Conservation (phyloP, 208 protist genomes). For the Tetramitus jugosus region DNA sequence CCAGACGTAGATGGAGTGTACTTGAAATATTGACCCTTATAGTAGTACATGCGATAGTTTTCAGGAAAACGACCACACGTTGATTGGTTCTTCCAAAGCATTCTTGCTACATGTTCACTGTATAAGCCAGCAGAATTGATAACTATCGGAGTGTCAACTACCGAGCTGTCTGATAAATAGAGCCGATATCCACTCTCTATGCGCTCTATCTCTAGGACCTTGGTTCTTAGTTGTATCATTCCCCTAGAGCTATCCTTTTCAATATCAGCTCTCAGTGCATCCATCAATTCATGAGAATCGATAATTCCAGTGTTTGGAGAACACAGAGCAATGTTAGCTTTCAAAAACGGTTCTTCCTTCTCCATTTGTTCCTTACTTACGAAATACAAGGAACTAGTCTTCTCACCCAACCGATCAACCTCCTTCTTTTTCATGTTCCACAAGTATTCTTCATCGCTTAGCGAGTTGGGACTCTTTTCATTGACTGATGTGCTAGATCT, state of each 20-base stretch:
- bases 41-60: neutral
- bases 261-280: neutral
- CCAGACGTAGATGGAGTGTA: neutral
- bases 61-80: too few species aligned
- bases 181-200: neutral
- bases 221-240: neutral
- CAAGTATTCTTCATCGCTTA: neutral
- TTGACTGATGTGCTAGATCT: constrained; percentile 30
- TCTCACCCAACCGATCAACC: constrained; percentile 30
- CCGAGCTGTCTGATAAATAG: too few species aligned
- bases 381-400: constrained; percentile 37
- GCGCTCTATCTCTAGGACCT: neutral
- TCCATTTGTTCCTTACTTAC: constrained; percentile 26
- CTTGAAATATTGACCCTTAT: constrained; percentile 5
- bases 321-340: constrained; percentile 40
- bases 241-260: neutral
- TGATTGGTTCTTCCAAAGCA: neutral
- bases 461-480: too few species aligned
- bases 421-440: constrained; percentile 39
- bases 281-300: constrained; percentile 16
- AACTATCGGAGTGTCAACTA: too few species aligned
- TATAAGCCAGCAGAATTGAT: constrained; percentile 3
- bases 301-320: constrained; percentile 47
- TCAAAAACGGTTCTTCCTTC: constrained; percentile 43
- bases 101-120: neutral